These are phyloP conservation scores for Rhizopus stolonifer DNA, from an alignment of 371 early-diverging fungal species.

Conservation along the genomic window DNA sequence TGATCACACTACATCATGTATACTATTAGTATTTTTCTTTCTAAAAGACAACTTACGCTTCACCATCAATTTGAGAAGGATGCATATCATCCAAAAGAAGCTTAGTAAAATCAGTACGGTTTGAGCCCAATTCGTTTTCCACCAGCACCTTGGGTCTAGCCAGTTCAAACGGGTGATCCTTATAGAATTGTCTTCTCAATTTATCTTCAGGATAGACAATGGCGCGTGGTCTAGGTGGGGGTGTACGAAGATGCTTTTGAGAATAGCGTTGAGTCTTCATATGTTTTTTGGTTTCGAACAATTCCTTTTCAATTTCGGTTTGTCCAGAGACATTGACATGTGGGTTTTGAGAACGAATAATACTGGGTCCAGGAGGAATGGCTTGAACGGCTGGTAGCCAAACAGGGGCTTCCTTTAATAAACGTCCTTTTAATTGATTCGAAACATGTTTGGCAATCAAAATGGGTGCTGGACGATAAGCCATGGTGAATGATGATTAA, in stretches of 20 bases:
- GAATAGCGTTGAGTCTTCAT: constrained; percentile 33
- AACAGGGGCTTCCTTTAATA: constrained; percentile 57
- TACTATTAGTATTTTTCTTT: constrained; percentile 1
- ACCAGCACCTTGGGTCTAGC: constrained; percentile 65
- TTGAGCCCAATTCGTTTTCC: constrained; percentile 51
- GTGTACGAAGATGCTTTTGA: constrained; percentile 57
- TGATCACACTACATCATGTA: constrained; percentile 65
- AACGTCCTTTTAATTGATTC: constrained; percentile 52
- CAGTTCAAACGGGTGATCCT: constrained; percentile 88
- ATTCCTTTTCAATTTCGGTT: constrained; percentile 32
- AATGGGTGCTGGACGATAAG: constrained; percentile 39
- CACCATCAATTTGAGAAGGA: constrained; percentile 60
- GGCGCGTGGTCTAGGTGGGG: constrained; percentile 56
- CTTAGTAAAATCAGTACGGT: constrained; percentile 48
- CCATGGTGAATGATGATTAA: constrained; percentile 25
- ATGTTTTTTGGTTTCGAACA: constrained; percentile 26
- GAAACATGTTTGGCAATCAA: constrained; percentile 46
- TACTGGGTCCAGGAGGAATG: constrained; percentile 64
- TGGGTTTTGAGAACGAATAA: constrained; percentile 55
- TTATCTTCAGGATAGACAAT: constrained; percentile 89
- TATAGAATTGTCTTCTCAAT: constrained; percentile 79
- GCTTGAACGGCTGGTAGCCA: constrained; percentile 64
- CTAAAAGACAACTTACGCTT: constrained; percentile 56
- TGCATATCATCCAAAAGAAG: constrained; percentile 51
- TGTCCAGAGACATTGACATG: constrained; percentile 42